Evolutionary conservation across 1,284 basidiomycete genomes (phyloP).

Genomic region (Microbotryum saponariae): DNA sequence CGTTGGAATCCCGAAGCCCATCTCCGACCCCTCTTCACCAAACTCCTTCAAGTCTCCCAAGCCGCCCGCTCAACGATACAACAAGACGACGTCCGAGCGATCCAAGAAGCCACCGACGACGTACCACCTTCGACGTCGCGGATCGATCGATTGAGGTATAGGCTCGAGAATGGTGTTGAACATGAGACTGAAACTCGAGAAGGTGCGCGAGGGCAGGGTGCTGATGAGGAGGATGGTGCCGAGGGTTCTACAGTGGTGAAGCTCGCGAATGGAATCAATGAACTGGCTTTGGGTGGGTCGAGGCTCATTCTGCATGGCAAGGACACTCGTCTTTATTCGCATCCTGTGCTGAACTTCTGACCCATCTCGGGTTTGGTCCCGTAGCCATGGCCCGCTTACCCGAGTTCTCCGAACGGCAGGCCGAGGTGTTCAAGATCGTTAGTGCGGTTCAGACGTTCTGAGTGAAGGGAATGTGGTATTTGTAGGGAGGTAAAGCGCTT

Average conservation of each 20-base stretch:
- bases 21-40: slow-evolving; percentile 59
- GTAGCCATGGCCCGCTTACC: slow-evolving; percentile 53
- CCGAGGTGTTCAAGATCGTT: slow-evolving; percentile 61
- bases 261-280: slow-evolving; percentile 65
- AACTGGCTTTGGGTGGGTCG: slow-evolving; percentile 51
- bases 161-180: slow-evolving; percentile 48
- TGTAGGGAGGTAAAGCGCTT: too few species aligned
- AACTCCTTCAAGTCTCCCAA: slow-evolving; percentile 54
- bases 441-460: slow-evolving; percentile 41
- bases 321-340: too few species aligned
- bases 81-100: slow-evolving; percentile 53
- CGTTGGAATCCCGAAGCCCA: slow-evolving; percentile 43
- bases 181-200: slow-evolving; percentile 20
- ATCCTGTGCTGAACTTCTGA: neutral
- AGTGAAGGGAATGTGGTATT: too few species aligned
- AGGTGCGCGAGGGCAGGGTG: slow-evolving; percentile 37
- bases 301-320: too few species aligned
- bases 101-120: slow-evolving; percentile 47
- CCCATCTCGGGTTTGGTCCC: neutral
- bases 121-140: slow-evolving; percentile 46
- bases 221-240: neutral
- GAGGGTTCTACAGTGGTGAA: slow-evolving; percentile 54
- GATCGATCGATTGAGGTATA: slow-evolving; percentile 54
- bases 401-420: slow-evolving; percentile 63
- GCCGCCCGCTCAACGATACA: slow-evolving; percentile 49